A percentile compares a stretch with the other conserved stretches of the same genome.
Conservation (phyloP, 108 stramenopile genomes). For the Nitzschia inconspicua region DNA sequence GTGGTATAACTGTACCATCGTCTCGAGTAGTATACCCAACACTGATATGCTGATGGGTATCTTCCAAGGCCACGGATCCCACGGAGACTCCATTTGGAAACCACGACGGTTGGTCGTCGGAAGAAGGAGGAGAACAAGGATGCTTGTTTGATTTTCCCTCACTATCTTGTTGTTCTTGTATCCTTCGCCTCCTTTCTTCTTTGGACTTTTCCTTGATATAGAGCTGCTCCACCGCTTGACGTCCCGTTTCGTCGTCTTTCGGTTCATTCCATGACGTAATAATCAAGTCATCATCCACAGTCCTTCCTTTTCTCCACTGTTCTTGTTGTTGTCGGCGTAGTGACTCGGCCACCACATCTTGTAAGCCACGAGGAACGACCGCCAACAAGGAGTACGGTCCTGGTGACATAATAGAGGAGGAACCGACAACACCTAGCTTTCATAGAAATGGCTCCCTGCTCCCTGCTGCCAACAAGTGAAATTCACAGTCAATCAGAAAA, state of each 20-base stretch:
- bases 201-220: not conserved
- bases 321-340: not conserved
- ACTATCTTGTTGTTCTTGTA: not conserved
- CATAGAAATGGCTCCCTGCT: no score
- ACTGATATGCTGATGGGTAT: conserved; percentile 9
- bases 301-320: not conserved
- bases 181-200: not conserved
- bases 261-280: not conserved
- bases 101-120: not conserved
- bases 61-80: conserved; percentile 13
- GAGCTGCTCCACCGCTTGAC: not conserved
- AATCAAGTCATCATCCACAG: not conserved
- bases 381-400: not conserved
- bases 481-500: no score
- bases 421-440: no score
- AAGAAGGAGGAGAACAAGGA: not conserved
- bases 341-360: not conserved
- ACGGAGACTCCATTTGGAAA: conserved; percentile 1
- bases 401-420: no score
- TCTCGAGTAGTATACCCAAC: conserved; percentile 11
- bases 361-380: conserved; percentile 2
- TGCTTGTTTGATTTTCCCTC: no score
- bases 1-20: not conserved
- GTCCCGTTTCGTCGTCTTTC: not conserved
- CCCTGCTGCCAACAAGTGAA: no score